phyloP scores from a whole-genome alignment of 352 stramenopile genomes.

The Globisporangium ultimum region DNA sequence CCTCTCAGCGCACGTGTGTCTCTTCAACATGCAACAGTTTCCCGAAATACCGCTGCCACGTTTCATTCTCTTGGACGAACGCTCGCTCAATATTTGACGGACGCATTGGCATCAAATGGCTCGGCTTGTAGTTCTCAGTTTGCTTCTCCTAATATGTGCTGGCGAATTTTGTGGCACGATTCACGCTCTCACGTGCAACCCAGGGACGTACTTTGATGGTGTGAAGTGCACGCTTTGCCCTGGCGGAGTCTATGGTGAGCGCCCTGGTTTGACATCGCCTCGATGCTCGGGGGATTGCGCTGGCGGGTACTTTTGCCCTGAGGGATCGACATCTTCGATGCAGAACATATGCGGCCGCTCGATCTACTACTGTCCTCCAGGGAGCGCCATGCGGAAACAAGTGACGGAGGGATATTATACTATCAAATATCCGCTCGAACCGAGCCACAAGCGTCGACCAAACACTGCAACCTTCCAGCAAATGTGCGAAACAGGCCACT shows the following conservation, averaged over 20 bases:
- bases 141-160: not conserved
- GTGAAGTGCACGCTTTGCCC: conserved; percentile 40
- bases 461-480: conserved; percentile 9
- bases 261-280: conserved; percentile 27
- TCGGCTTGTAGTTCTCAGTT: not conserved
- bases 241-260: conserved; percentile 41
- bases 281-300: conserved; percentile 49
- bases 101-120: not conserved
- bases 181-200: conserved; percentile 31
- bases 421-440: conserved; percentile 19
- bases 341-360: conserved; percentile 46
- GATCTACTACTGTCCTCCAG: conserved; percentile 52
- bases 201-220: conserved; percentile 43
- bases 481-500: conserved; percentile 61
- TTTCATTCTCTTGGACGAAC: no score
- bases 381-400: conserved; percentile 31
- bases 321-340: conserved; percentile 52
- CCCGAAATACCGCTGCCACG: no score
- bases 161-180: not conserved
- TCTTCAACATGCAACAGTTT: no score
- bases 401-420: conserved; percentile 65
- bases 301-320: conserved; percentile 52
- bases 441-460: not conserved
- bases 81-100: no score
- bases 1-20: not conserved